A percentile compares a stretch with the other conserved stretches of the same genome.
These are phyloP conservation scores for Phaffia rhodozyma DNA, from an alignment of 1,284 basidiomycete species.

Conservation along the genomic window DNA sequence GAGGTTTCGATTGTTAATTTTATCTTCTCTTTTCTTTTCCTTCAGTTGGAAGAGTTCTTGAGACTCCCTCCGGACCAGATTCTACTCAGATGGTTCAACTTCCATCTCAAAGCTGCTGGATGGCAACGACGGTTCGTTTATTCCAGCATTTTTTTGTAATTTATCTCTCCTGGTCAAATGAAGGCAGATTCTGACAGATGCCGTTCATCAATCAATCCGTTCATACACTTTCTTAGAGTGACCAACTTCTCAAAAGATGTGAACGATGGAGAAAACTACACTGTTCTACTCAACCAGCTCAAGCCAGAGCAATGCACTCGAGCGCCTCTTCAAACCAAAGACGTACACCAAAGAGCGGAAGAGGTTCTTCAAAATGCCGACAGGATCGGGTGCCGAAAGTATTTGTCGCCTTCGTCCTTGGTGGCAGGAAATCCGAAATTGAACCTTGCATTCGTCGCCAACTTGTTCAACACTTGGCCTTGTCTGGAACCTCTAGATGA, in stretches of 20 bases:
- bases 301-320: conserved; percentile 88
- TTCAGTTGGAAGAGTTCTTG: conserved; percentile 71
- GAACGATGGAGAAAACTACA: conserved; percentile 92
- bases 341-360: conserved; percentile 74
- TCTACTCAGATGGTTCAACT: conserved; percentile 94
- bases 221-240: conserved; percentile 47
- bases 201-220: background rate
- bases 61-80: conserved; percentile 94
- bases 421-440: conserved; percentile 93
- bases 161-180: background rate
- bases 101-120: conserved; percentile 88
- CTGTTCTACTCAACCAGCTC: conserved; percentile 85
- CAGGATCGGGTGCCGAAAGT: conserved; percentile 87
- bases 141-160: background rate
- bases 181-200: background rate
- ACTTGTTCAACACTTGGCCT: conserved; percentile 96
- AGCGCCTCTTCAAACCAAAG: conserved; percentile 75
- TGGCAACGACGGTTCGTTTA: conserved; percentile 62
- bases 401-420: conserved; percentile 82
- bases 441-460: conserved; percentile 96
- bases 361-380: conserved; percentile 89
- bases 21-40: no score
- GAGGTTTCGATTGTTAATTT: no score
- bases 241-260: conserved; percentile 96
- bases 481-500: conserved; percentile 86